Evolutionary conservation across 352 stramenopile species (phyloP).

Genomic region (Aphanomyces invadans): DNA sequence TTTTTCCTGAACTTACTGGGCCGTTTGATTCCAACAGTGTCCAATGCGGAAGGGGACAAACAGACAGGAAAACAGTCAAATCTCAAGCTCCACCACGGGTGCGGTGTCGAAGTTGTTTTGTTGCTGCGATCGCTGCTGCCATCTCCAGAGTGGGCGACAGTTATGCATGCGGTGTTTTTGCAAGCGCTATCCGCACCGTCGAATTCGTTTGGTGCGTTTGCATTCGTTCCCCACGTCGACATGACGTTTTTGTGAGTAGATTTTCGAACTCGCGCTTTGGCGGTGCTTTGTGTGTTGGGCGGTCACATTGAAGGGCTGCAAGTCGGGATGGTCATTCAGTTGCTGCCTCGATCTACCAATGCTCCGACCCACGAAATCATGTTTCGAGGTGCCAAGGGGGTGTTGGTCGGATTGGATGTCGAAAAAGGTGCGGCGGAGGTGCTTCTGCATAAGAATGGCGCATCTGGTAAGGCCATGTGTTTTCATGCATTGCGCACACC

Average conservation of each 20-base stretch:
- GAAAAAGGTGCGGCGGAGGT: conserved; percentile 80
- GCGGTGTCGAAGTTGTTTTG: conserved; percentile 55
- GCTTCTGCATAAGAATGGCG: conserved; percentile 34
- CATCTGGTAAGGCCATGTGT: not conserved
- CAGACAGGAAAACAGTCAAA: not conserved
- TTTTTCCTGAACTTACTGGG: conserved; percentile 4
- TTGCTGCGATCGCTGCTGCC: conserved; percentile 75
- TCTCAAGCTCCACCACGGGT: not conserved
- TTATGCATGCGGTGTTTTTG: conserved; percentile 59
- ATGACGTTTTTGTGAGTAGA: not conserved
- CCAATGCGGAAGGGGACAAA: not conserved
- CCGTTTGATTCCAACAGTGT: not conserved
- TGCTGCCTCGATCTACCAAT: conserved; percentile 60
- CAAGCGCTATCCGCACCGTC: conserved; percentile 33
- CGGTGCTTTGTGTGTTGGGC: conserved; percentile 71
- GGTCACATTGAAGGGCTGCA: conserved; percentile 78
- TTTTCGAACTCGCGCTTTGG: not conserved
- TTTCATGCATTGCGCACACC: too few relatives aligned
- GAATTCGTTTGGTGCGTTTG: not conserved
- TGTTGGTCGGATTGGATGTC: conserved; percentile 70
- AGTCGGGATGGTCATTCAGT: conserved; percentile 73
- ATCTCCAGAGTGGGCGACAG: conserved; percentile 56
- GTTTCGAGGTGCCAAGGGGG: conserved; percentile 58
- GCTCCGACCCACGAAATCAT: conserved; percentile 60
- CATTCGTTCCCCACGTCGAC: not conserved